Conservation (phyloP, 345 rosid genomes). For the Boechera divaricarpa region DNA sequence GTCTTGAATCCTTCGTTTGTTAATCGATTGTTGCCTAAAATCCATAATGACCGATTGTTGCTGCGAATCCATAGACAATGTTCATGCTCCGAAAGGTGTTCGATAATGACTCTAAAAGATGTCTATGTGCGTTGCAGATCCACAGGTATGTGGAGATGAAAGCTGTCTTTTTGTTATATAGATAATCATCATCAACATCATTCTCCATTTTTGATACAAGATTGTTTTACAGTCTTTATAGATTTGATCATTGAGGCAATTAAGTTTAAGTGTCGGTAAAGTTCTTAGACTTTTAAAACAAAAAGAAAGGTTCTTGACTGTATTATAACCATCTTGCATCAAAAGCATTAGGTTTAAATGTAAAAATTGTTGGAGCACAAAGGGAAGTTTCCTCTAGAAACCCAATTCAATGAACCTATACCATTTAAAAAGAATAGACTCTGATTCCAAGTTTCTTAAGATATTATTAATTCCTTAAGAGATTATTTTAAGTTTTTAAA, state of each 20-base stretch:
- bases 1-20: background rate
- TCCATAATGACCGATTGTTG: background rate
- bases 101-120: background rate
- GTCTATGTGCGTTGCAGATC: background rate
- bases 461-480: background rate
- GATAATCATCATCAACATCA: background rate
- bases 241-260: background rate
- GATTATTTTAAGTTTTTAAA: conserved; percentile 5
- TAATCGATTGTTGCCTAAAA: background rate
- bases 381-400: conserved; percentile 4
- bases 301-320: background rate
- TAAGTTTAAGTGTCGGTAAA: background rate
- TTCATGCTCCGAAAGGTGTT: background rate
- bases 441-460: background rate
- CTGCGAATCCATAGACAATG: background rate
- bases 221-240: no score
- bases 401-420: conserved; percentile 18
- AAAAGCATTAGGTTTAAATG: conserved; percentile 7
- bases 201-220: background rate
- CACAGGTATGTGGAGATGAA: background rate
- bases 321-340: background rate
- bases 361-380: conserved; percentile 3
- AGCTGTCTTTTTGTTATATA: background rate
- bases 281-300: background rate
- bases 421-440: conserved; percentile 1